A percentile compares a stretch with the other conserved stretches of the same genome.
Evolutionary conservation across 1,139 yeast species (phyloP).

Genomic region (Saccharomyces pastorianus): DNA sequence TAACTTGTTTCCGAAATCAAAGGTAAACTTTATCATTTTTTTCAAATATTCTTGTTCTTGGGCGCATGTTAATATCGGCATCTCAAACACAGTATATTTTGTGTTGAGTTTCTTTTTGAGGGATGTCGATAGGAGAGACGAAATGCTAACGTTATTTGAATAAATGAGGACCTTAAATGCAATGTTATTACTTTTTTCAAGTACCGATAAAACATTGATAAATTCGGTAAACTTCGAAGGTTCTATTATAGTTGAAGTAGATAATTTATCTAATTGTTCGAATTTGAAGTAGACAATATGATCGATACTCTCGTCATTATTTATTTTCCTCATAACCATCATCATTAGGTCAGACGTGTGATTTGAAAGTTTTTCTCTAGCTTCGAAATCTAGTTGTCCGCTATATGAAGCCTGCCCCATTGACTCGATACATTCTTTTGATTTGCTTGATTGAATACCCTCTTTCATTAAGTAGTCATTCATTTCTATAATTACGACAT

Average conservation of each 20-base stretch:
- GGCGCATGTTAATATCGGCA: not conserved
- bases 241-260: not conserved
- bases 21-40: not conserved
- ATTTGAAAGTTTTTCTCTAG: not conserved
- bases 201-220: not conserved
- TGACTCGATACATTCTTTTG: not conserved
- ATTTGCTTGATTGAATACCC: not conserved
- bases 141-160: not conserved
- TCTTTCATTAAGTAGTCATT: not conserved
- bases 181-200: not conserved
- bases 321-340: not conserved
- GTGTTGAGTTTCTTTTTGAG: not conserved
- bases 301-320: not conserved
- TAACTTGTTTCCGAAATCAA: not conserved
- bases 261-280: not conserved
- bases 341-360: not conserved
- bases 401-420: not conserved
- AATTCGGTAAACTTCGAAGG: not conserved
- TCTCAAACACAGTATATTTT: not conserved
- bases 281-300: not conserved
- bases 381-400: not conserved
- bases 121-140: not conserved
- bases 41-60: not conserved
- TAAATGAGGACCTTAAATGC: not conserved
- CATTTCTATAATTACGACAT: not conserved